A percentile compares a stretch with the other conserved stretches of the same genome.
Evolutionary conservation across 2,329 filamentous ascomycete species (phyloP).

Genomic region (Aureobasidium sp.): DNA sequence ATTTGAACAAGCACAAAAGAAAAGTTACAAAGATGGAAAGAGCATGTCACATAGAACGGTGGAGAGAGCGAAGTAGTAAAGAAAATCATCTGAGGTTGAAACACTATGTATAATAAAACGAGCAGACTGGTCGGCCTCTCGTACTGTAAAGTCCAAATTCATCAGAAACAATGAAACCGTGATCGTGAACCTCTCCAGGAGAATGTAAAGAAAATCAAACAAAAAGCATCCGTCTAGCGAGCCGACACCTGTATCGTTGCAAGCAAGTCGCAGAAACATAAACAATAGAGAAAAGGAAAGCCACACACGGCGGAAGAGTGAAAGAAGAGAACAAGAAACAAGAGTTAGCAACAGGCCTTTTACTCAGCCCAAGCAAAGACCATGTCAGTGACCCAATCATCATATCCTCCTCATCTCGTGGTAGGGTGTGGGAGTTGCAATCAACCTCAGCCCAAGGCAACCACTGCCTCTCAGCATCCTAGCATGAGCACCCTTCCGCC

Average conservation of each 20-base stretch:
- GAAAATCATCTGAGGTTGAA: neutral
- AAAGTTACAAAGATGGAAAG: neutral
- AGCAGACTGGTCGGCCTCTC: neutral
- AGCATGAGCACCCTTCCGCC: slow-evolving; percentile 13
- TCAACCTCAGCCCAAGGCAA: slow-evolving; percentile 22
- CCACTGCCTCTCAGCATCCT: slow-evolving; percentile 15
- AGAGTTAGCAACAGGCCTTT: neutral
- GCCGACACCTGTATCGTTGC: slow-evolving; percentile 10
- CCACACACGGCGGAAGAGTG: neutral
- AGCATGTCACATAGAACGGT: neutral
- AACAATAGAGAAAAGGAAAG: neutral
- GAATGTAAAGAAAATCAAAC: neutral
- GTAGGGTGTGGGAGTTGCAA: neutral
- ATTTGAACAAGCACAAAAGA: neutral
- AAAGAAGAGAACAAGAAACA: neutral
- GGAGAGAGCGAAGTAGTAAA: neutral
- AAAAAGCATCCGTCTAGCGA: slow-evolving; percentile 4
- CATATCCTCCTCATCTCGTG: neutral
- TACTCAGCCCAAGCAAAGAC: slow-evolving; percentile 13
- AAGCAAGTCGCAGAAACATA: neutral
- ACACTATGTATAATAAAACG: slow-evolving; percentile 6
- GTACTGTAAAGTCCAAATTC: neutral
- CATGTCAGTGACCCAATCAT: neutral
- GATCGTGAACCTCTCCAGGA: slow-evolving; percentile 11
- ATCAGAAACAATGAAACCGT: neutral